These are phyloP conservation scores for Ogataea siamensis DNA, from an alignment of 805 yeast species.

Conservation along the genomic window DNA sequence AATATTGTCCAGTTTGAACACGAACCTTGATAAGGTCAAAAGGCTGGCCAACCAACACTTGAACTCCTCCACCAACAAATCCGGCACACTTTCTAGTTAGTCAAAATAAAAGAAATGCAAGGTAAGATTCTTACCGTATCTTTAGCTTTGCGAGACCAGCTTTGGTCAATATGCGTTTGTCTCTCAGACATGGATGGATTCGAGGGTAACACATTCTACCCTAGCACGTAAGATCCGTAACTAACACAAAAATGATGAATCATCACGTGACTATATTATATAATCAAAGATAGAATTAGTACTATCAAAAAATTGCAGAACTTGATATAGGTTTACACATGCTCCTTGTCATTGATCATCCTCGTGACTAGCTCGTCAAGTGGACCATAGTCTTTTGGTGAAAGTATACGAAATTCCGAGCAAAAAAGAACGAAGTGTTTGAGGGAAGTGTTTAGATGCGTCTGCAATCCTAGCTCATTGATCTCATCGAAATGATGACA, in stretches of 20 bases:
- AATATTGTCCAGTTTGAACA: slow-evolving; percentile 65
- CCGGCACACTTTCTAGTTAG: slow-evolving; percentile 40
- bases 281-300: not conserved
- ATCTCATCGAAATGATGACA: slow-evolving; percentile 98
- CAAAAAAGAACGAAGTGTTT: slow-evolving; percentile 91
- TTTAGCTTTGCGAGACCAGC: slow-evolving; percentile 45
- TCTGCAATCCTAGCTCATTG: slow-evolving; percentile 85
- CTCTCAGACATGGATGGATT: slow-evolving; percentile 4
- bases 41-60: slow-evolving; percentile 60
- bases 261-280: slow-evolving; percentile 23
- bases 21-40: slow-evolving; percentile 70
- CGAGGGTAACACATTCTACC: too few relatives aligned
- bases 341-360: slow-evolving; percentile 47
- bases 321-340: not conserved
- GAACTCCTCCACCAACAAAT: slow-evolving; percentile 54
- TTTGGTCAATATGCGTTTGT: slow-evolving; percentile 30
- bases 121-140: slow-evolving; percentile 39
- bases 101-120: too few relatives aligned
- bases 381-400: slow-evolving; percentile 87
- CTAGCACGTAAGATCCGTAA: not conserved
- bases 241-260: slow-evolving; percentile 20
- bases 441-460: slow-evolving; percentile 88
- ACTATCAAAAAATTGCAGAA: not conserved
- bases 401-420: slow-evolving; percentile 76
- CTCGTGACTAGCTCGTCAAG: slow-evolving; percentile 75